These are phyloP conservation scores for Flaveria bidentis DNA, from an alignment of 129 eudicot species.

Conservation along the genomic window DNA sequence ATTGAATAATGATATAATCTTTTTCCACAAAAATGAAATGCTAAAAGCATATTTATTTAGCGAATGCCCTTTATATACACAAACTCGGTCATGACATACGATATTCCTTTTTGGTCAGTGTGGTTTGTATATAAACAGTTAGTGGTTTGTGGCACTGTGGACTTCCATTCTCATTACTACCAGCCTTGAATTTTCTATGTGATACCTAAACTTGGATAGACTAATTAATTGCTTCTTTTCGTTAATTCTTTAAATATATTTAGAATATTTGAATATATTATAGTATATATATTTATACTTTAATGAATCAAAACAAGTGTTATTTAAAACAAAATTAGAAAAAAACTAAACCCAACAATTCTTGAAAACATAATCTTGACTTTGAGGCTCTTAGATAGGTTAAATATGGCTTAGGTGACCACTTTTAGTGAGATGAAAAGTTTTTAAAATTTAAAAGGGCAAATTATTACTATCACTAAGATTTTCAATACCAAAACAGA, in stretches of 20 bases:
- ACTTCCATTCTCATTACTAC: background rate
- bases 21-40: background rate
- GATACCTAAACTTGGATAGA: conserved; percentile 15
- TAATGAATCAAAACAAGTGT: no score
- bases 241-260: background rate
- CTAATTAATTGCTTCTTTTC: background rate
- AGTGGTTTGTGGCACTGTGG: conserved; percentile 10
- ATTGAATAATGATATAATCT: background rate
- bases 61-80: background rate
- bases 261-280: background rate
- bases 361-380: no score
- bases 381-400: no score
- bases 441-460: no score
- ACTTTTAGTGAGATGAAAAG: no score
- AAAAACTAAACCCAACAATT: no score
- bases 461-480: no score
- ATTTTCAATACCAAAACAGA: background rate
- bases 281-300: no score
- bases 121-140: conserved; percentile 2
- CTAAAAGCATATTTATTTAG: background rate
- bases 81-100: background rate
- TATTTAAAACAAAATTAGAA: no score
- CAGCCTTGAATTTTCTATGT: conserved; percentile 10
- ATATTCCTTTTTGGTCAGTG: background rate
- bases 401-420: no score